These are phyloP conservation scores for Strobilomyces echinocephalus DNA, from an alignment of 768 basidiomycete species.

Conservation along the genomic window DNA sequence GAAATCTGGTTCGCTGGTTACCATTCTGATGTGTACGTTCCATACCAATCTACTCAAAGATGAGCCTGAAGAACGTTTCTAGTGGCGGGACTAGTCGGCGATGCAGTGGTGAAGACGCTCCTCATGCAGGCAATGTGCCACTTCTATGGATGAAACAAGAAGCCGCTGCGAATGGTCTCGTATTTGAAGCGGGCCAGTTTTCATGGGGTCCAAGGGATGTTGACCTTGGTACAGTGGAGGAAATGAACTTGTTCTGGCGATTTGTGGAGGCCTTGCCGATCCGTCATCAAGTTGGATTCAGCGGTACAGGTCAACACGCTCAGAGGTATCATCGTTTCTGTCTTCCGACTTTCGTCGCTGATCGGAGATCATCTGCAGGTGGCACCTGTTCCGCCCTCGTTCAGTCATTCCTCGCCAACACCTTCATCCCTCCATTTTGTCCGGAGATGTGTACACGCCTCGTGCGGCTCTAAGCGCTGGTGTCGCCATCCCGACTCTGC, in stretches of 20 bases:
- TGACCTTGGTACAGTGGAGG: neutral
- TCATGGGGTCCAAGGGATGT: constrained; percentile 6
- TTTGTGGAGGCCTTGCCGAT: neutral
- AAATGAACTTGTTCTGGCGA: neutral
- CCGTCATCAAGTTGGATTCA: constrained; percentile 8
- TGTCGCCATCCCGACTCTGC: neutral
- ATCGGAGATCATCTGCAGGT: neutral
- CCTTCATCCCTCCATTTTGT: neutral
- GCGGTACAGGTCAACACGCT: constrained; percentile 4
- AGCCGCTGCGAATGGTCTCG: constrained; percentile 2
- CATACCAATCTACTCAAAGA: neutral
- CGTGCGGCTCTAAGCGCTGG: neutral
- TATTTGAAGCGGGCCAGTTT: neutral
- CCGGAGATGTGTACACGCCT: neutral
- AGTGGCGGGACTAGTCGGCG: neutral
- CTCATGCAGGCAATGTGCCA: constrained; percentile 4
- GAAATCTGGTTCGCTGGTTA: constrained; percentile 13
- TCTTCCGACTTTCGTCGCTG: neutral
- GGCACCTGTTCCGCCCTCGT: constrained; percentile 1
- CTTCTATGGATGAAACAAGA: constrained; percentile 11
- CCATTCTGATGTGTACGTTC: constrained; percentile 10
- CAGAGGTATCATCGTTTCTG: neutral
- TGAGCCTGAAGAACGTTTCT: neutral
- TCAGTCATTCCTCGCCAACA: constrained; percentile 2
- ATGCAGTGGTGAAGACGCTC: neutral